These are phyloP conservation scores for Closterium sp. DNA, from an alignment of 139 green algal species.

Conservation along the genomic window DNA sequence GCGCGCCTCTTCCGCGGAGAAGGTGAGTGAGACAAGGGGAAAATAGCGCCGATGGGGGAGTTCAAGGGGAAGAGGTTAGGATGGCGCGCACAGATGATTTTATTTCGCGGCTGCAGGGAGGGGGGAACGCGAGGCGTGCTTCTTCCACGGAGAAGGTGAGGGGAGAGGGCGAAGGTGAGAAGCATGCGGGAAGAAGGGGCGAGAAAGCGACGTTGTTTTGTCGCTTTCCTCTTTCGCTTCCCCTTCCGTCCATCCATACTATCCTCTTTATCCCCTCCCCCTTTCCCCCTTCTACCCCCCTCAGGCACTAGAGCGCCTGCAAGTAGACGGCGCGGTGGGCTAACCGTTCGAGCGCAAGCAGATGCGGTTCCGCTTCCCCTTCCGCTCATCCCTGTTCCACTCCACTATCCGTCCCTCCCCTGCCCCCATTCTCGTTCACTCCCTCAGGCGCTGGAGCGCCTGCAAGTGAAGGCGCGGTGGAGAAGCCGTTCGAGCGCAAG, in stretches of 20 bases:
- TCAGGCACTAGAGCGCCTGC: constrained; percentile 74
- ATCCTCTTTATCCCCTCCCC: not conserved
- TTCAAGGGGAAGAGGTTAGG: constrained; percentile 39
- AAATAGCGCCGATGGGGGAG: constrained; percentile 34
- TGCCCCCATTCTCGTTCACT: too few species aligned
- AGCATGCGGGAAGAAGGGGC: not conserved
- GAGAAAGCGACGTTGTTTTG: not conserved
- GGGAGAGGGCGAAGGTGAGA: not conserved
- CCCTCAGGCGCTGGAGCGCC: too few species aligned
- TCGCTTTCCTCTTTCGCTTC: not conserved
- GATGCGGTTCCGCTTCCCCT: constrained; percentile 63
- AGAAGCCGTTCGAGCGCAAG: too few species aligned
- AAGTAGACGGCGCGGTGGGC: constrained; percentile 51
- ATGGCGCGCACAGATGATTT: constrained; percentile 75
- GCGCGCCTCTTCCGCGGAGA: constrained; percentile 82
- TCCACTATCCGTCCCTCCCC: too few species aligned
- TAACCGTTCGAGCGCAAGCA: constrained; percentile 68
- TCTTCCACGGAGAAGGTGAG: constrained; percentile 80
- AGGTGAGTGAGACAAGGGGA: too few species aligned
- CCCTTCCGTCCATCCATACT: not conserved
- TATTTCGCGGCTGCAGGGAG: constrained; percentile 66
- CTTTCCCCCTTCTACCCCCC: too few species aligned
- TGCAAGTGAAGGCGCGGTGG: too few species aligned
- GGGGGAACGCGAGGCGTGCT: constrained; percentile 72
- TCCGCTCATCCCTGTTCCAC: constrained; percentile 18